Percentiles rank a stretch among this genome's conserved stretches.
These are phyloP conservation scores for Penicillium riverlandense DNA, from an alignment of 495 filamentous ascomycete species.

Conservation along the genomic window DNA sequence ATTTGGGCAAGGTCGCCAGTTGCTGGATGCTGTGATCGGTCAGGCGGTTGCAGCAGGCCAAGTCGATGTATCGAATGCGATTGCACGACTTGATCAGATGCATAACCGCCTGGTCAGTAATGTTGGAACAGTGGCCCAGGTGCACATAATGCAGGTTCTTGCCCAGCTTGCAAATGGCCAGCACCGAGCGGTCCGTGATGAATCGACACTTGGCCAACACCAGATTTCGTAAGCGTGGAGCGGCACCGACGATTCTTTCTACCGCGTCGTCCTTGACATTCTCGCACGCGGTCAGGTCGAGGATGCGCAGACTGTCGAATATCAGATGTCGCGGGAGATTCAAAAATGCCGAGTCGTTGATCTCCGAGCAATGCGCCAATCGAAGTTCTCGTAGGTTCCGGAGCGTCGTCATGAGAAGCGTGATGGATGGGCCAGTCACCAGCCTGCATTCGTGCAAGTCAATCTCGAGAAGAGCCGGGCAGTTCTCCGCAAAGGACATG, in stretches of 20 bases:
- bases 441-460: conserved; percentile 82
- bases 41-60: conserved; percentile 87
- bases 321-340: conserved; percentile 60
- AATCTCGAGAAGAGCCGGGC: conserved; percentile 89
- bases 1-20: conserved; percentile 80
- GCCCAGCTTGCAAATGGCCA: conserved; percentile 76
- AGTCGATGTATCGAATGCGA: conserved; percentile 92
- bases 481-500: conserved; percentile 77
- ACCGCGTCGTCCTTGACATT: conserved; percentile 79
- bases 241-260: conserved; percentile 74
- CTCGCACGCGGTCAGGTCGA: conserved; percentile 85
- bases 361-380: conserved; percentile 71
- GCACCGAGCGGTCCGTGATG: conserved; percentile 85
- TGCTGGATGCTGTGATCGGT: conserved; percentile 83
- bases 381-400: conserved; percentile 82
- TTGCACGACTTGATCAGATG: conserved; percentile 80
- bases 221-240: conserved; percentile 84
- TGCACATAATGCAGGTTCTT: conserved; percentile 97
- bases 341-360: conserved; percentile 82
- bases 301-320: conserved; percentile 82
- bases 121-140: conserved; percentile 83
- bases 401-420: conserved; percentile 65
- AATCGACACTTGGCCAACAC: conserved; percentile 90
- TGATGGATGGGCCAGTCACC: conserved; percentile 74
- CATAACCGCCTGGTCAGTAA: conserved; percentile 81